These are phyloP conservation scores for Fusarium tricinctum DNA, from an alignment of 2,329 filamentous ascomycete genomes.

Conservation along the genomic window DNA sequence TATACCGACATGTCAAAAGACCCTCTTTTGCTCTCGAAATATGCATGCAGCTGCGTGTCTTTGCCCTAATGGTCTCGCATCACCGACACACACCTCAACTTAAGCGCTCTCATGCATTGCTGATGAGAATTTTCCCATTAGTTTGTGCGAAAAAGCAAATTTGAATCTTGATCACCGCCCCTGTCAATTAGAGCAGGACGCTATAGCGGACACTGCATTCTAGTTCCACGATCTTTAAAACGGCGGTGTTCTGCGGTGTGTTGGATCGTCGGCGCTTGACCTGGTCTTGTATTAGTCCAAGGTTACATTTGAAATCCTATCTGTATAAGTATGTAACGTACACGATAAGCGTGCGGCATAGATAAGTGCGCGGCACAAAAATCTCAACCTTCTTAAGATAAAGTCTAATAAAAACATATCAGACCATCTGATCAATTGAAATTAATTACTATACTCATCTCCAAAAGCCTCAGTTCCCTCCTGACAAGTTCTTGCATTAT, in stretches of 20 bases:
- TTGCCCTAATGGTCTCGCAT: conserved; percentile 45
- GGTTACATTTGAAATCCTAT: conserved; percentile 38
- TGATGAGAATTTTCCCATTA: conserved; percentile 28
- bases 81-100: conserved; percentile 30
- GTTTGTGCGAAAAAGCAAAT: conserved; percentile 45
- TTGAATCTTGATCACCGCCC: conserved; percentile 28
- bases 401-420: too few species aligned
- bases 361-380: too few species aligned
- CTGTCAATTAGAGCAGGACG: conserved; percentile 35
- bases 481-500: too few species aligned
- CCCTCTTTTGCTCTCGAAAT: conserved; percentile 36
- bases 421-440: too few species aligned
- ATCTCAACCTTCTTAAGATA: too few species aligned
- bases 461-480: too few species aligned
- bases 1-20: conserved; percentile 28
- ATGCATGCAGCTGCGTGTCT: conserved; percentile 45
- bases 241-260: conserved; percentile 38
- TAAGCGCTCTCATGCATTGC: conserved; percentile 23
- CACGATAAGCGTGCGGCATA: too few species aligned
- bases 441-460: too few species aligned
- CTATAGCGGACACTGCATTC: conserved; percentile 42
- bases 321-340: conserved; percentile 33
- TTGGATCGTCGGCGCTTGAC: conserved; percentile 39
- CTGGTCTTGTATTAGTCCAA: conserved; percentile 34
- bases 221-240: conserved; percentile 40